Base-by-base conservation (phyloP, 2,329 filamentous ascomycete genomes). In the Exophiala aquamarina region DNA sequence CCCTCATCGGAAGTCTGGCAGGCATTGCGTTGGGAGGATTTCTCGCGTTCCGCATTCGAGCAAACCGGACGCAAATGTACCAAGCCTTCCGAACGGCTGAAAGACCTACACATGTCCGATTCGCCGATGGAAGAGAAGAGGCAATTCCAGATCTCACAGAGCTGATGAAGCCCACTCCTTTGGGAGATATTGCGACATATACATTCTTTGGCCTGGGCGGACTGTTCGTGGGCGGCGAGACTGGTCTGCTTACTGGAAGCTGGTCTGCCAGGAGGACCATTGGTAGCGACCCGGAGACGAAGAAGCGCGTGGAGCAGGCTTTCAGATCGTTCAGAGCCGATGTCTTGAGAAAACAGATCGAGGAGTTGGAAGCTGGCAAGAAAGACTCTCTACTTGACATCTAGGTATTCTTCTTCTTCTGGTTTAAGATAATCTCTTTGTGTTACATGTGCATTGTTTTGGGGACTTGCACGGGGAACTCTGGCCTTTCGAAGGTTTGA, bases 251-350 rank as follows among this genome's bases (percentile, higher is more conserved):
- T 47, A 75, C 73, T 0, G 83, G 84, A 1, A 74, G 73, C 1
- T 72, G 72, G 37, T 72, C 75, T 4, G 82, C 79, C 2, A 71
- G 74, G 23, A 69, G 76, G 29, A 68, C 68, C 1, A 77, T 87
- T 43, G 70, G 68, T 1, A 63, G 63, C 19, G 78, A 86, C 56
- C 72, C 78, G 0, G 78, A 77, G 45, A 70, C 72, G 13, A 72
- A 70, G 54, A 35, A 44, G 66, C 70, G 83, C 53, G 81, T 87
- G 44, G 80, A 86, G 65, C 74, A 66, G 41, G 84, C 83, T 0
- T 86, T 84, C 52, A 71, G 77, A 55, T 74, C 71, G 46, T 86
- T 85, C 62, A 75, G 75, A 48, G 79, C 79, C 0, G 83, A 87
- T 66, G 73, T 78, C n/a, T 61, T 87, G 59, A 75, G 78, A 58